phyloP scores from a whole-genome alignment of 2,329 filamentous ascomycete genomes.

The Epichloe brachyelytri region DNA sequence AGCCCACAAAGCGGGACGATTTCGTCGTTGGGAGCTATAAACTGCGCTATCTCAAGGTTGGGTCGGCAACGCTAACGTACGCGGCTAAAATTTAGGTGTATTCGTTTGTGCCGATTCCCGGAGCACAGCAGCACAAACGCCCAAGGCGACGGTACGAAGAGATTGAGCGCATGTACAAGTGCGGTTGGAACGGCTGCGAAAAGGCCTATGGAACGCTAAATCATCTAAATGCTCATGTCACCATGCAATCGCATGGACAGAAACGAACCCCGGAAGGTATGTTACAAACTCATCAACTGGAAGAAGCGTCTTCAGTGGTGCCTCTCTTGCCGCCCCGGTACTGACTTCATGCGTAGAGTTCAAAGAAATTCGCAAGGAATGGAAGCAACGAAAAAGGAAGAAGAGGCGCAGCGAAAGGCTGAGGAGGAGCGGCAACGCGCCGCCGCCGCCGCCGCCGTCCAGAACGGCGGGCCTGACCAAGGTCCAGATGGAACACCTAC shows the following conservation, averaged over 20 bases:
- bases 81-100: constrained; percentile 57
- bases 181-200: constrained; percentile 95
- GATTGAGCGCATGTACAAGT: constrained; percentile 99
- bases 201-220: constrained; percentile 98
- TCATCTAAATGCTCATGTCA: constrained; percentile 94
- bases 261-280: constrained; percentile 97
- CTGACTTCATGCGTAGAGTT: constrained; percentile 53
- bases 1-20: neutral
- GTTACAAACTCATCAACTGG: constrained; percentile 16
- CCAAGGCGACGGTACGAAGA: constrained; percentile 90
- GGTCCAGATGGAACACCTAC: constrained; percentile 27
- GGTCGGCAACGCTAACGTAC: neutral
- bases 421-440: constrained; percentile 70
- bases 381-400: constrained; percentile 99
- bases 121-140: constrained; percentile 92
- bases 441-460: constrained; percentile 12
- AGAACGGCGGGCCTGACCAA: constrained; percentile 36
- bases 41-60: neutral
- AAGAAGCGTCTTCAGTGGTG: neutral
- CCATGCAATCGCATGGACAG: constrained; percentile 91
- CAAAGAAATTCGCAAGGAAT: constrained; percentile 97
- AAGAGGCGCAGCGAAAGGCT: constrained; percentile 78
- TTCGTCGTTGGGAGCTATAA: neutral
- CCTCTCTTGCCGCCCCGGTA: neutral
- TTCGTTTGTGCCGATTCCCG: constrained; percentile 94